These are phyloP conservation scores for Ogataea degrootiae DNA, from an alignment of 805 yeast species.

Conservation along the genomic window DNA sequence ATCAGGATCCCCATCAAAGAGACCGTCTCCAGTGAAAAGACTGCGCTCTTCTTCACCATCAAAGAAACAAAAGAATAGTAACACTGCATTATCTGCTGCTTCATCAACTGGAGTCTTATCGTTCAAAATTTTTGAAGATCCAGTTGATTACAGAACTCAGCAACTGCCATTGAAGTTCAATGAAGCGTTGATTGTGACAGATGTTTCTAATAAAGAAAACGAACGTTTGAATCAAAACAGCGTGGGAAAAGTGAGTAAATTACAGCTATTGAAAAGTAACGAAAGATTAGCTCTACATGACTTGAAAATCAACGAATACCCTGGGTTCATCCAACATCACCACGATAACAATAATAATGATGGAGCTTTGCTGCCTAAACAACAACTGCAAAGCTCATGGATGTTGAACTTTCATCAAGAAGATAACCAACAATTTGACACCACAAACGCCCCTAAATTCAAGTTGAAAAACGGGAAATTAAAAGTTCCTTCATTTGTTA, in stretches of 20 bases:
- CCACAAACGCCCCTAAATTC: not conserved
- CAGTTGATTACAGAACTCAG: constrained; percentile 7
- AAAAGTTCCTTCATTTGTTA: constrained; percentile 18
- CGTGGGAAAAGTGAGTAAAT: not conserved
- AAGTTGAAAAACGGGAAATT: not conserved
- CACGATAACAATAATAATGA: not conserved
- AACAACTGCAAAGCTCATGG: constrained; percentile 15
- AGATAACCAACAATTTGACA: not conserved
- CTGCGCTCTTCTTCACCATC: constrained; percentile 8
- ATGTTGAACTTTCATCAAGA: constrained; percentile 8
- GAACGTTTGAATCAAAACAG: not conserved
- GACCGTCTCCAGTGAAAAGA: constrained; percentile 5
- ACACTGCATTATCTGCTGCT: not conserved
- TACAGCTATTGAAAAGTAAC: not conserved
- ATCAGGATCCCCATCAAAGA: constrained; percentile 8
- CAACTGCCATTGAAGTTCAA: not conserved
- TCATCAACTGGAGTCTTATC: not conserved
- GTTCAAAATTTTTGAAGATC: constrained; percentile 20
- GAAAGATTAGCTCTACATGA: constrained; percentile 9
- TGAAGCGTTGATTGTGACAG: not conserved
- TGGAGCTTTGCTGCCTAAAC: constrained; percentile 17
- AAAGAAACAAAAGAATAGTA: constrained; percentile 8
- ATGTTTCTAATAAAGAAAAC: too few relatives aligned
- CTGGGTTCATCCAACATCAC: constrained; percentile 14
- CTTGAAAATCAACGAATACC: constrained; percentile 13